Conservation (phyloP, 2,329 filamentous ascomycete genomes). For the Fusarium chlamydosporum region DNA sequence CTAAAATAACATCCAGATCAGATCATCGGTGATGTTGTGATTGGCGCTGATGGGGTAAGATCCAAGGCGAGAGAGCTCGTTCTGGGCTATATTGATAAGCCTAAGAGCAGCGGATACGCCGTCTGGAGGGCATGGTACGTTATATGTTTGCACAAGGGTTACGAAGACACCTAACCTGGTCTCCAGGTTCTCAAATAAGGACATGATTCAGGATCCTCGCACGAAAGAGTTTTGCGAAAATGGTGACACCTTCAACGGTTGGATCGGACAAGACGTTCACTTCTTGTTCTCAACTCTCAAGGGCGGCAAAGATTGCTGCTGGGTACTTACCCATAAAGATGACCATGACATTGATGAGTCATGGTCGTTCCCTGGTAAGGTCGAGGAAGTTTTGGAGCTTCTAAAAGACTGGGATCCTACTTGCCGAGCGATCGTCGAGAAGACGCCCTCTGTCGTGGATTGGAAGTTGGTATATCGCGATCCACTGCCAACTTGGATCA, state of each 20-base stretch:
- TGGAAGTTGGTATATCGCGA: slow-evolving; percentile 43
- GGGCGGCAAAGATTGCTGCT: slow-evolving; percentile 61
- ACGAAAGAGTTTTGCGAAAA: slow-evolving; percentile 68
- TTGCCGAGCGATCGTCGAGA: slow-evolving; percentile 40
- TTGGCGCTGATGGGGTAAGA: slow-evolving; percentile 41
- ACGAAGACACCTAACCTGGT: not conserved
- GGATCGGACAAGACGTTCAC: slow-evolving; percentile 59
- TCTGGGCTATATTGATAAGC: slow-evolving; percentile 32
- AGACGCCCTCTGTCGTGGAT: slow-evolving; percentile 32
- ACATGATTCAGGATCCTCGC: slow-evolving; percentile 65
- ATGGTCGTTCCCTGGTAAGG: slow-evolving; percentile 41
- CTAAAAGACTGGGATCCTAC: slow-evolving; percentile 34
- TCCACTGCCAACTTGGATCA: slow-evolving; percentile 37
- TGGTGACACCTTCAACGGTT: slow-evolving; percentile 71
- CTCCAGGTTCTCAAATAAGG: slow-evolving; percentile 57
- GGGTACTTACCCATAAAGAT: slow-evolving; percentile 67
- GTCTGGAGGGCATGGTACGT: slow-evolving; percentile 65
- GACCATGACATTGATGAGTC: slow-evolving; percentile 42
- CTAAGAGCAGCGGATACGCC: slow-evolving; percentile 43
- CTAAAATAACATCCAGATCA: not conserved
- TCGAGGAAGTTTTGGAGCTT: slow-evolving; percentile 32
- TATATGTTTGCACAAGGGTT: rapidly evolving
- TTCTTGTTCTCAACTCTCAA: slow-evolving; percentile 70
- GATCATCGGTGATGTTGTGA: slow-evolving; percentile 35
- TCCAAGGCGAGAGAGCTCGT: slow-evolving; percentile 44